Base-by-base conservation (phyloP, 2,329 filamentous ascomycete species). In the Ampelomyces quisqualis region DNA sequence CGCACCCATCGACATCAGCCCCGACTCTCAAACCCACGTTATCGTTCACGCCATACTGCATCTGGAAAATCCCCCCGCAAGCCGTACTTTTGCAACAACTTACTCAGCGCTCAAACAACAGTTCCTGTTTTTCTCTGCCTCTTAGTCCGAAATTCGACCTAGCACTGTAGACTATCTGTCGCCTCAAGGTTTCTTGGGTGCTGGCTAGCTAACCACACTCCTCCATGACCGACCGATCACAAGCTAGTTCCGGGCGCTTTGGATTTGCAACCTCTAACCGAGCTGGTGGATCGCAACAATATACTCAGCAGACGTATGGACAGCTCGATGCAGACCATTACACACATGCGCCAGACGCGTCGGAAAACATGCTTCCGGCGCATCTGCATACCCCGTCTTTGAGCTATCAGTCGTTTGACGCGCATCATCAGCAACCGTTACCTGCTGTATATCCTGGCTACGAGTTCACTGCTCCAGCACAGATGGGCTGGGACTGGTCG, bases 401-500 rank as follows among this genome's bases (percentile, higher is more conserved):
- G 38, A 53, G 36, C 10, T 61, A 54, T 38, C 44, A 47, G 7
- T 45, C 52, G 34, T 57, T 52, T 32, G 40, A 28, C 38, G 41
- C 45, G 10, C 53, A 53, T 29, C 56, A 56, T 15, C 45, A 43
- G 24, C 49, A 55, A 17, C 51, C 57, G 37, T 35, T 43, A 20
- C 34, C 49, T 18, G 45, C 34, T 5, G 56, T 51, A 13, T 57
- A 55, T 34, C 22, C 54, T n/a, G 40, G 38, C 41, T 44, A 49
- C 34, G 48, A 46, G 43, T 62, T 58, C 54, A 52, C 43, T 33
- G 40, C 57, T 9, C 48, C 57, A 7, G 59, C 50, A 22, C 53
- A 59, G 17, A 20, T 62, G 39, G 51, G 54, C 31, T 70, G 68
- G 67, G 67, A 70, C 50, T 72, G 68, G 69, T 60, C 64, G 21